phyloP scores from a whole-genome alignment of 1,284 basidiomycete genomes.

The Sphagnurus paluster region DNA sequence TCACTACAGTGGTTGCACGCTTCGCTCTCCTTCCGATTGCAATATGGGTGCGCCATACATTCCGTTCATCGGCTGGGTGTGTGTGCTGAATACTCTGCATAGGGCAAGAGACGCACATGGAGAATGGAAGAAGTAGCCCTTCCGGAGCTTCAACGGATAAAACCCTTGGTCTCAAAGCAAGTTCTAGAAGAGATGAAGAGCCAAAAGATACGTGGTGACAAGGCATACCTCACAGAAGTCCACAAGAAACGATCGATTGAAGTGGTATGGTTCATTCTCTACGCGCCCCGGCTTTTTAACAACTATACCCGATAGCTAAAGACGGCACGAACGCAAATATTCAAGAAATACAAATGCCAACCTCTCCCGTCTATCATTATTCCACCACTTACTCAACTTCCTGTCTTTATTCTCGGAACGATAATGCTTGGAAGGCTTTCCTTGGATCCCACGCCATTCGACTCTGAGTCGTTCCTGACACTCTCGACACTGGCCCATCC shows the following conservation, averaged over 20 bases:
- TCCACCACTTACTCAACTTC: conserved; percentile 69
- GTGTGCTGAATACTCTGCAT: conserved; percentile 6
- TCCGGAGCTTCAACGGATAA: conserved; percentile 61
- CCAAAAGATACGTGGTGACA: conserved; percentile 52
- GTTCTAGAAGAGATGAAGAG: conserved; percentile 60
- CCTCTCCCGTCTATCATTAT: conserved; percentile 60
- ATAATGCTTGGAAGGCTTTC: conserved; percentile 59
- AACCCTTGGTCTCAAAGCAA: conserved; percentile 50
- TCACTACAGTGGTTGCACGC: conserved; percentile 69
- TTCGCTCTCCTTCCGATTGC: conserved; percentile 73
- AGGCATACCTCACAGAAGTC: conserved; percentile 49
- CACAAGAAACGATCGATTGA: conserved; percentile 49
- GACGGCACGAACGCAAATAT: conserved; percentile 56
- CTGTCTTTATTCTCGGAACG: conserved; percentile 69
- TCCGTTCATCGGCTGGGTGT: too few relatives aligned
- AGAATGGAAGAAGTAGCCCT: conserved; percentile 67
- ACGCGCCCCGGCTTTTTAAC: background rate
- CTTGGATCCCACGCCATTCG: conserved; percentile 60
- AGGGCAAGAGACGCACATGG: conserved; percentile 68
- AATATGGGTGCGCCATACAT: conserved; percentile 82
- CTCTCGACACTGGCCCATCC: conserved; percentile 69
- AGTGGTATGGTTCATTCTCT: conserved; percentile 37
- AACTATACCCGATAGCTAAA: conserved; percentile 44
- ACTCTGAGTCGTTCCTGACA: conserved; percentile 73
- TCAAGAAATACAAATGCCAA: conserved; percentile 55